Evolutionary conservation across 2,329 filamentous ascomycete genomes (phyloP).

Genomic region (Phoma sp.): DNA sequence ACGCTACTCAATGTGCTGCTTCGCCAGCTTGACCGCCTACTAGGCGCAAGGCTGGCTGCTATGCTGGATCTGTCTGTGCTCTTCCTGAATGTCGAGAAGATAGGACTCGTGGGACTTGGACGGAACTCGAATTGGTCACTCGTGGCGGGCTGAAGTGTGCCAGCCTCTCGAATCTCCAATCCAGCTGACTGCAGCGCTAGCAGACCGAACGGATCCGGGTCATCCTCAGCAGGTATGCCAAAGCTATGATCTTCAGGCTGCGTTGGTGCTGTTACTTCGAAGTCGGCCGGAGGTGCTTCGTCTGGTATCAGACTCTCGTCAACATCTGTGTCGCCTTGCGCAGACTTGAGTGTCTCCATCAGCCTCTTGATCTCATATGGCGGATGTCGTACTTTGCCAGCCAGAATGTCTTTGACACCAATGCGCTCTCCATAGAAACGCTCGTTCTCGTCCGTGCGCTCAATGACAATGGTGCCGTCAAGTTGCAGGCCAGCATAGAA

Average conservation of each 20-base stretch:
- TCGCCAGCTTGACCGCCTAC: conserved; percentile 71
- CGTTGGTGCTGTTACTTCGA: conserved; percentile 55
- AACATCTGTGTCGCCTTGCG: conserved; percentile 80
- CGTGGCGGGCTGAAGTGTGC: conserved; percentile 72
- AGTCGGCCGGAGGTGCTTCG: conserved; percentile 78
- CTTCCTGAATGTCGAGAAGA: conserved; percentile 66
- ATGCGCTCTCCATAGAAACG: conserved; percentile 77
- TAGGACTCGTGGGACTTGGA: conserved; percentile 75
- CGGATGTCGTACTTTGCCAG: conserved; percentile 64
- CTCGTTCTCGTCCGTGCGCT: conserved; percentile 86
- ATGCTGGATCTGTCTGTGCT: conserved; percentile 72
- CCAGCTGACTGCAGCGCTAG: conserved; percentile 89
- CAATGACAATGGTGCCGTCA: conserved; percentile 85
- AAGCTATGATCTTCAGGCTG: conserved; percentile 59
- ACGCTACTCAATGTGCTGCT: conserved; percentile 70
- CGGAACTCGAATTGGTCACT: conserved; percentile 85
- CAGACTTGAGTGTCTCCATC: conserved; percentile 84
- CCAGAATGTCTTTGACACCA: conserved; percentile 66
- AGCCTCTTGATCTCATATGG: conserved; percentile 65
- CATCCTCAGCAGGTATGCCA: conserved; percentile 77
- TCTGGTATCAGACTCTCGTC: conserved; percentile 71
- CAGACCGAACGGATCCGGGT: conserved; percentile 92
- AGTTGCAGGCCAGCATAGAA: conserved; percentile 87
- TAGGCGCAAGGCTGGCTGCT: conserved; percentile 42
- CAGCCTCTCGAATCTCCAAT: conserved; percentile 88